Conservation (phyloP, 352 stramenopile species). For the Pythium folliculosum region DNA sequence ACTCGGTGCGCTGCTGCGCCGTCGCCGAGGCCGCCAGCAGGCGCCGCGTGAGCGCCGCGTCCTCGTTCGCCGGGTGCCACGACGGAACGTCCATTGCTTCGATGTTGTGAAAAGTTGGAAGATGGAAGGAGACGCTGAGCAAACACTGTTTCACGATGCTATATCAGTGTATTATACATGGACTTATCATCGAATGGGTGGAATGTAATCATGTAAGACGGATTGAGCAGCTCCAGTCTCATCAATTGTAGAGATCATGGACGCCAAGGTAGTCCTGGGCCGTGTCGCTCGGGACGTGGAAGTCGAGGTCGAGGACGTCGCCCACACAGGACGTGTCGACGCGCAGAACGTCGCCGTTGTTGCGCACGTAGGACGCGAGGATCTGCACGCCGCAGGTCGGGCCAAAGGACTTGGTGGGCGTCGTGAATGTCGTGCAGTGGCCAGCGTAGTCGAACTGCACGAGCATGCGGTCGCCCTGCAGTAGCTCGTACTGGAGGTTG, state of each 20-base stretch:
- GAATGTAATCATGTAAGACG: neutral
- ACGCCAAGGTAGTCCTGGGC: slow-evolving; percentile 45
- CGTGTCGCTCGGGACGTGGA: slow-evolving; percentile 34
- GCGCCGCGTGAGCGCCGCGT: slow-evolving; percentile 40
- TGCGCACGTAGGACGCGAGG: slow-evolving; percentile 64
- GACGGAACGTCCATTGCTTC: slow-evolving; percentile 64
- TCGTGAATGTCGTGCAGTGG: slow-evolving; percentile 70
- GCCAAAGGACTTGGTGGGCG: slow-evolving; percentile 42
- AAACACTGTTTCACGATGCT: neutral
- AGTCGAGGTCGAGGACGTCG: slow-evolving; percentile 53
- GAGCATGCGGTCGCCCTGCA: slow-evolving; percentile 24
- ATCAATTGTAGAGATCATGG: slow-evolving; percentile 41
- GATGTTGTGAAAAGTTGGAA: neutral
- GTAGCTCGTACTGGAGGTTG: slow-evolving; percentile 26
- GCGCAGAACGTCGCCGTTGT: slow-evolving; percentile 49
- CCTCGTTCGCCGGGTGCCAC: slow-evolving; percentile 75
- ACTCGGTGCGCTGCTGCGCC: slow-evolving; percentile 50
- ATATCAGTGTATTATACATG: slow-evolving; percentile 1
- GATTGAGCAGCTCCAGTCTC: neutral
- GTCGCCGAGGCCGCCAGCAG: slow-evolving; percentile 26
- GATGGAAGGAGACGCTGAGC: neutral
- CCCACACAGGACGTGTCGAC: slow-evolving; percentile 74
- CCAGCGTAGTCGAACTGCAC: slow-evolving; percentile 30
- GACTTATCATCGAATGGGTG: neutral
- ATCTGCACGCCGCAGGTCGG: slow-evolving; percentile 67